Evolutionary conservation across 2,329 filamentous ascomycete genomes (phyloP), one percentile per base, ranked within the genome.

Genomic region (Biscogniauxia sp.): DNA sequence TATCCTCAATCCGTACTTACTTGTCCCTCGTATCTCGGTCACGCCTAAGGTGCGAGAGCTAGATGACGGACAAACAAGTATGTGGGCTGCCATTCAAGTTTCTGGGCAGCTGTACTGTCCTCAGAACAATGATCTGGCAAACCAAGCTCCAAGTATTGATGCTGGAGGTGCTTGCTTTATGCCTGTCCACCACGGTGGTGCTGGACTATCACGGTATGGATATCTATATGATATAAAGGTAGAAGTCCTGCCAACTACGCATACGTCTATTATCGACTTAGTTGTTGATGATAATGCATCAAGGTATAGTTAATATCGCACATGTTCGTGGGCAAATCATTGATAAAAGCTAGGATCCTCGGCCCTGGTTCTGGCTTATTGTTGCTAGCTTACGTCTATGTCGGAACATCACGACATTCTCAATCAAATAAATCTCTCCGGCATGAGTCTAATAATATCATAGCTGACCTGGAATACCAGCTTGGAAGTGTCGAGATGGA

Each of bases 401-500:
- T 83, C 11, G 66, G 73, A 51, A 58, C 64, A 8, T 49, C 50
- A n/a, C 59, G 58, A 28, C 59, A 20, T 54, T 57, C 61, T 51
- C 52, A 50, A 8, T 49, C 57, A 5, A 58, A 57, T 15, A 58
- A 61, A 8, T 73, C 78, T 56, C 32, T 67, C 8, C 73, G 74
- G 32, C 75, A 79, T 53, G 78, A 75, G 49, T 81, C 85, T 0
- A 83, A 87, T 13, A 78, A 83, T 50, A 74, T 88, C 32, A 84
- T 89, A 17, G 79, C 83, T 23, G 83, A 87, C 59, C 75, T 88
- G 11, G 84, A 88, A 67, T 74, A 76, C 28, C 80, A 86, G 58
- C 79, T 88, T 2, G 84, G 84, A 28, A 76, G 78, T 56, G 75
- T 75, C 3, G 71, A 71, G 20, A 77, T 77, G 17, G 77, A 80